A percentile compares a stretch with the other conserved stretches of the same genome.
phyloP scores from a whole-genome alignment of 1,284 basidiomycete species.

The Naganishia cerealis region DNA sequence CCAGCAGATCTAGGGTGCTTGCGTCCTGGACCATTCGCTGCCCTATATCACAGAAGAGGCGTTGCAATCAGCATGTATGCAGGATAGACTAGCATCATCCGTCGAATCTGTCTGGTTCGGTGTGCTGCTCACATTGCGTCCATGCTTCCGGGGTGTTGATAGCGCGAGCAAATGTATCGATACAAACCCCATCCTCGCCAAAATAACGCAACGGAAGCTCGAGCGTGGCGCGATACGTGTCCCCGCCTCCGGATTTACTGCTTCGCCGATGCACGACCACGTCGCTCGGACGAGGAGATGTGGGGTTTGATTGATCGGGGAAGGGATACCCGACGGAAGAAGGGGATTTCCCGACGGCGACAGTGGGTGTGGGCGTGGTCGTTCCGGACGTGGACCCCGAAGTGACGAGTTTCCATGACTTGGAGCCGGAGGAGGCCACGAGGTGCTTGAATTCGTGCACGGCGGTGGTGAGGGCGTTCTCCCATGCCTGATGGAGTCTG shows the following conservation, averaged over 20 bases:
- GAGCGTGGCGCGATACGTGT: conserved; percentile 77
- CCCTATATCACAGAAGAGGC: conserved; percentile 55
- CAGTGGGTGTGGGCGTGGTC: background rate
- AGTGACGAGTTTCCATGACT: conserved; percentile 53
- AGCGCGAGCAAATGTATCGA: conserved; percentile 80
- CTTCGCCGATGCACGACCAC: conserved; percentile 55
- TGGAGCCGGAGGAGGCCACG: conserved; percentile 48
- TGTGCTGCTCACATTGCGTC: conserved; percentile 62
- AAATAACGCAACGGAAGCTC: conserved; percentile 62
- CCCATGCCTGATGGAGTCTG: conserved; percentile 53
- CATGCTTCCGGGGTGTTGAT: conserved; percentile 80
- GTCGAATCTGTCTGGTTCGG: no score
- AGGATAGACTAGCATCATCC: no score
- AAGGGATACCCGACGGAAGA: conserved; percentile 16
- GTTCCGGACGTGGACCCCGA: background rate
- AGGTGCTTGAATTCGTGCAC: conserved; percentile 52
- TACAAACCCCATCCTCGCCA: conserved; percentile 63
- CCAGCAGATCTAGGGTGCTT: conserved; percentile 79
- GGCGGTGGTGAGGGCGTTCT: conserved; percentile 47
- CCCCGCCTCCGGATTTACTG: conserved; percentile 58
- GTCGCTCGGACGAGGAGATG: conserved; percentile 39
- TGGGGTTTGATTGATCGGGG: conserved; percentile 2
- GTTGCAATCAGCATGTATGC: no score
- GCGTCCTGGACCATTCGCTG: conserved; percentile 87
- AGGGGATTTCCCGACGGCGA: background rate